Conservation (phyloP, 2,329 filamentous ascomycete genomes). For the Stromatinia cepivora region DNA sequence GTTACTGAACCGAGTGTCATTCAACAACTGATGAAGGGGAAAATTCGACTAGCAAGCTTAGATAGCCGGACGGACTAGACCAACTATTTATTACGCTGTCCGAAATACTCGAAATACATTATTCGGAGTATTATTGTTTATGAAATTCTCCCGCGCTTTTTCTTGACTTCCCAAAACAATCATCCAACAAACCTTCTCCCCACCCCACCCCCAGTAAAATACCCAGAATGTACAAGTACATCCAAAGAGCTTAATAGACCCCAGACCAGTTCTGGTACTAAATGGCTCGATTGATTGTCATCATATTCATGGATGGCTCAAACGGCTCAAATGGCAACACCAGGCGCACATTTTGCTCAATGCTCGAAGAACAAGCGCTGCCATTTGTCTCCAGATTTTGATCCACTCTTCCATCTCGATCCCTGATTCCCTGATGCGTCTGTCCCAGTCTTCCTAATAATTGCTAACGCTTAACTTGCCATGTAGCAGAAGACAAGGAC, state of each 20-base stretch:
- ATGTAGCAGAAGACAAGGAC: constrained; percentile 21
- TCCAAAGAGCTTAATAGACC: constrained; percentile 5
- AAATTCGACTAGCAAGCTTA: neutral
- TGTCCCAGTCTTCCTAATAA: constrained; percentile 24
- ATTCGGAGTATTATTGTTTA: neutral
- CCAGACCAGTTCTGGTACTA: constrained; percentile 17
- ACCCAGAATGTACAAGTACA: constrained; percentile 19
- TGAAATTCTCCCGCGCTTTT: constrained; percentile 5
- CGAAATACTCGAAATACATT: constrained; percentile 4
- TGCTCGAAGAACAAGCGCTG: constrained; percentile 25
- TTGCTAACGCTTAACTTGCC: constrained; percentile 33
- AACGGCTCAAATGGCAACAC: constrained; percentile 21
- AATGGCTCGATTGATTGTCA: constrained; percentile 7
- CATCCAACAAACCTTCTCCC: constrained; percentile 17
- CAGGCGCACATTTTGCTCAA: constrained; percentile 26
- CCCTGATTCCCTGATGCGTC: constrained; percentile 32
- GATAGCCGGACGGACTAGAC: constrained; percentile 19
- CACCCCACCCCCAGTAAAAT: constrained; percentile 20
- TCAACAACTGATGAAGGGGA: constrained; percentile 16
- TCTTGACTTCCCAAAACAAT: constrained; percentile 14
- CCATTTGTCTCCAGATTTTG: constrained; percentile 29
- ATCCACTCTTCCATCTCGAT: constrained; percentile 30
- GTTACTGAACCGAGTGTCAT: constrained; percentile 20
- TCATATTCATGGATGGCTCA: constrained; percentile 17
- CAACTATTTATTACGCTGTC: neutral